Conservation (phyloP, 345 rosid genomes). For the Sisymbrium altissimum region DNA sequence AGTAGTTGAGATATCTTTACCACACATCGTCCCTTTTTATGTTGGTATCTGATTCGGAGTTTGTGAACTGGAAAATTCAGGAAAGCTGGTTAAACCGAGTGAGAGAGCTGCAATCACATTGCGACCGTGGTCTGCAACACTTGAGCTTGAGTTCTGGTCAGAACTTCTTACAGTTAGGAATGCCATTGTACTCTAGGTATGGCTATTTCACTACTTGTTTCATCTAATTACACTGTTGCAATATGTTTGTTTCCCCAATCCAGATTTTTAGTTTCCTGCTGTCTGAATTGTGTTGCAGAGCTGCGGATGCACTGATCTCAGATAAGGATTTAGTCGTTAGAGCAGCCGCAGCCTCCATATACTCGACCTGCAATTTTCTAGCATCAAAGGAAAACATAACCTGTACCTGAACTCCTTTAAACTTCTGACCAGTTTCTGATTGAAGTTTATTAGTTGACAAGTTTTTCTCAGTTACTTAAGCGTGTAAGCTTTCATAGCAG, state of each 20-base stretch:
- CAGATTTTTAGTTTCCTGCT: not conserved
- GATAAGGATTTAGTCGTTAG: conserved; percentile 67
- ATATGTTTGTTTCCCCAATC: not conserved
- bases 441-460: conserved; percentile 17
- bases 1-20: conserved; percentile 14
- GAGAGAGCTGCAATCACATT: conserved; percentile 63
- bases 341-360: conserved; percentile 96
- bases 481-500: conserved; percentile 26
- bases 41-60: conserved; percentile 12
- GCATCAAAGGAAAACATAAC: conserved; percentile 63
- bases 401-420: conserved; percentile 45
- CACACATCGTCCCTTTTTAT: not conserved
- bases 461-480: not conserved
- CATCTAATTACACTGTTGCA: conserved; percentile 35
- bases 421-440: conserved; percentile 16
- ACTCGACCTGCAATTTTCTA: conserved; percentile 74
- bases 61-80: conserved; percentile 41
- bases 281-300: conserved; percentile 40
- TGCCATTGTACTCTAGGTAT: conserved; percentile 32
- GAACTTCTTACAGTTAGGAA: conserved; percentile 42
- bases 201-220: conserved; percentile 27
- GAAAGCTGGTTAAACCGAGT: conserved; percentile 77
- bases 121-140: conserved; percentile 76
- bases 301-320: conserved; percentile 37
- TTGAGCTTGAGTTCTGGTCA: conserved; percentile 37